Conservation (phyloP, 306 rosid species). For the Trifolium subterraneum region DNA sequence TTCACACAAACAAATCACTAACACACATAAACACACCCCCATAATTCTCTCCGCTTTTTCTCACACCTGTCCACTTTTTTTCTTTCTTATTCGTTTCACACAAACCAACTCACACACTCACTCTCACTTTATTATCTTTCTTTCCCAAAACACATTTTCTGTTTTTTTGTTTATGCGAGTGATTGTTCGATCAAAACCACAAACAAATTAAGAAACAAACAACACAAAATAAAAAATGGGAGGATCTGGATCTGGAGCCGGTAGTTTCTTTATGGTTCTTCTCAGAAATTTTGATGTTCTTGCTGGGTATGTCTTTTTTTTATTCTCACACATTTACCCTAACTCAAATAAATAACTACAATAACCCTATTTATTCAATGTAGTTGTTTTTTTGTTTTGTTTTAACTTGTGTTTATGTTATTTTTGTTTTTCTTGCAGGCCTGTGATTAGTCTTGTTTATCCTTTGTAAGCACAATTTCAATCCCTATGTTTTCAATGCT, state of each 20-base stretch:
- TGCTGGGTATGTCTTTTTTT: constrained; percentile 70
- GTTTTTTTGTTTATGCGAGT: not conserved
- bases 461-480: constrained; percentile 77
- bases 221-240: constrained; percentile 65
- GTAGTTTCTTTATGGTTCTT: constrained; percentile 73
- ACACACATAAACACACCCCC: not conserved
- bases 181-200: not conserved
- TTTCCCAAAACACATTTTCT: not conserved
- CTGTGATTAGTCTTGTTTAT: constrained; percentile 89
- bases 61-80: not conserved
- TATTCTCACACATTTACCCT: not conserved
- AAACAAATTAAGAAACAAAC: not conserved
- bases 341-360: not conserved
- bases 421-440: constrained; percentile 65
- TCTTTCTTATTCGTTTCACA: not conserved
- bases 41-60: not conserved
- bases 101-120: not conserved
- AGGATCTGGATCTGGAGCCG: constrained; percentile 75
- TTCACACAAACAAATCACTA: not conserved
- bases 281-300: constrained; percentile 85
- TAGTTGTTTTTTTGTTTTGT: not conserved
- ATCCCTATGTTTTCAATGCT: not conserved
- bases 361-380: constrained; percentile 2
- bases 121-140: not conserved
- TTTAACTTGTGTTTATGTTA: not conserved